Evolutionary conservation across 2,329 filamentous ascomycete genomes (phyloP), one percentile per base, ranked within the genome.

Genomic region (Incumbomyces delicatus): DNA sequence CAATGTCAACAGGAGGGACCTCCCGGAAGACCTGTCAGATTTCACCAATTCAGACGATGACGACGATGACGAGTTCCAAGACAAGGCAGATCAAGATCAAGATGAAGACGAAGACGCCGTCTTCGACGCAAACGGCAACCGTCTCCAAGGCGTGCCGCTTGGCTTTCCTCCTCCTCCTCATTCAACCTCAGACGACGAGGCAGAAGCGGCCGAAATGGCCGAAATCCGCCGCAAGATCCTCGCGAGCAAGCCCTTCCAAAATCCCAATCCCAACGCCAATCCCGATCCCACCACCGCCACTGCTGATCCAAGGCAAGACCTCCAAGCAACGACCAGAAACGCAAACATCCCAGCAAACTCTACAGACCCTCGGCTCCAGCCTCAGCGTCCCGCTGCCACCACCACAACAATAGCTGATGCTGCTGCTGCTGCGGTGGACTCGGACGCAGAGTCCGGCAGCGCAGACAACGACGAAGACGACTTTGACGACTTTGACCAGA

Each of bases 201-300:
- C 85, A 47, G 83, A 95, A 48, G 87, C 94, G 57, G 85, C 85
- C 44, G 82, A 88, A 61, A 96, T 96, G 89, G 89, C 87, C 31
- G 89, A 94, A 60, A 82, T 98, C 44, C 78, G 92, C 41, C 80
- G 84, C 46, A 86, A 87, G 57, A 87, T 96, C n/a, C 76, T 98
- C 2, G 85, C 83, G 6, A 95, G 90, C 6, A 95, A 90, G 61
- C 80, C 88, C 0, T 98, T 98, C 59, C 70, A 83, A 35, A 85
- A 85, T 54, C 62, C 65, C 13, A 40, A 50, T 18, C 32, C 50
- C 11, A 18, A 37, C 7, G 55, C 59, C 14, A 51, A 56, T 18
- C 34, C 34, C 6, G 12, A 29, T 31, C 10, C 67, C 8, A 16
- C 29, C 35, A 43, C 16, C 46, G 43, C 16, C 74, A 8, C 50